Percentiles rank a stretch among this genome's conserved stretches.
Evolutionary conservation across 306 rosid genomes (phyloP).

Genomic region (Pyrus communis): DNA sequence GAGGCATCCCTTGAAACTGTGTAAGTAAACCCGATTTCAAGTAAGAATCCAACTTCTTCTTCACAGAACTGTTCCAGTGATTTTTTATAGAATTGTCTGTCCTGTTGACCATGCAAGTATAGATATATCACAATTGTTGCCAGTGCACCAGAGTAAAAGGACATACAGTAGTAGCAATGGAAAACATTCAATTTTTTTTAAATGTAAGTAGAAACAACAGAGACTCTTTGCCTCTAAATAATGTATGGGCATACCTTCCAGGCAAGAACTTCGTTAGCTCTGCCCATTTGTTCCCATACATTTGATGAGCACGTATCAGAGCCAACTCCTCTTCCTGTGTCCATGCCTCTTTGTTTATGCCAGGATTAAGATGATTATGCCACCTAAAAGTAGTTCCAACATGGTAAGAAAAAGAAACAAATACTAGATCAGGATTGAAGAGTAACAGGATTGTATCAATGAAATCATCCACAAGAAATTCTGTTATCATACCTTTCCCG

Average conservation of each 20-base stretch:
- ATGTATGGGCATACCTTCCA: constrained; percentile 58
- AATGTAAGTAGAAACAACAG: not conserved
- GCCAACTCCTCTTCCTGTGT: constrained; percentile 94
- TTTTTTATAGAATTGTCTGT: constrained; percentile 98
- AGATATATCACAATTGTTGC: constrained; percentile 1
- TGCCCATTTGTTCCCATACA: constrained; percentile 96
- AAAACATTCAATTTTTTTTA: not conserved
- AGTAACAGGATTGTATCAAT: not conserved
- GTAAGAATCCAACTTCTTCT: constrained; percentile 95
- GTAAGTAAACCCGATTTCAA: constrained; percentile 81
- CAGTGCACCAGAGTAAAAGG: not conserved
- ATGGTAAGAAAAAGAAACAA: not conserved
- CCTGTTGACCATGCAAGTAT: constrained; percentile 60
- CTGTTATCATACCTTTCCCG: constrained; percentile 79
- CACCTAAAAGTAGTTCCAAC: constrained; percentile 50
- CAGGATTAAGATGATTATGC: constrained; percentile 98
- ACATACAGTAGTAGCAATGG: not conserved
- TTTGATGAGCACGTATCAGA: constrained; percentile 85
- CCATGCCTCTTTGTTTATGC: constrained; percentile 98
- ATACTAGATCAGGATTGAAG: not conserved
- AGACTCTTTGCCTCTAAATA: constrained; percentile 1
- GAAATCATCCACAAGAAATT: constrained; percentile 3
- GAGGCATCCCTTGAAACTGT: constrained; percentile 55
- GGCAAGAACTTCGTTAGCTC: constrained; percentile 87
- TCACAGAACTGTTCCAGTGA: constrained; percentile 99